phyloP scores from a whole-genome alignment of 768 basidiomycete genomes.

The Lentinula guzmanii region DNA sequence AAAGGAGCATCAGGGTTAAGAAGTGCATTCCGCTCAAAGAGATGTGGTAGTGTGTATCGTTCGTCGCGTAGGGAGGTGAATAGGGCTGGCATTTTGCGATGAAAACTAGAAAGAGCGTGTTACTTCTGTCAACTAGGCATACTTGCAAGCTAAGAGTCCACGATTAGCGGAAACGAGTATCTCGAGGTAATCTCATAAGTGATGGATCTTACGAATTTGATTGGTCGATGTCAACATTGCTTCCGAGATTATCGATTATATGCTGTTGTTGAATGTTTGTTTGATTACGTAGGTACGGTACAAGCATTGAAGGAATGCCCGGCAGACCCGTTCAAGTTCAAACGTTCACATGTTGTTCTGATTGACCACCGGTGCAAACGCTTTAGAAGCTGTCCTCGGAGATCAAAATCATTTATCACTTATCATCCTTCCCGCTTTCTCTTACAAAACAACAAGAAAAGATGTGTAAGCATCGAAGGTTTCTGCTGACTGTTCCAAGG shows the following conservation, averaged over 20 bases:
- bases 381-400: not conserved
- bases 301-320: too few species aligned
- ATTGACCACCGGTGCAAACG: not conserved
- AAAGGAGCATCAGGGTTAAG: not conserved
- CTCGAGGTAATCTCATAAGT: not conserved
- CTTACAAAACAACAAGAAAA: not conserved
- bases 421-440: not conserved
- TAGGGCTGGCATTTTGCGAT: not conserved
- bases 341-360: not conserved
- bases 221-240: not conserved
- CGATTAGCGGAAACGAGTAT: not conserved
- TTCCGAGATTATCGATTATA: not conserved
- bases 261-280: too few species aligned
- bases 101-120: not conserved
- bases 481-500: not conserved
- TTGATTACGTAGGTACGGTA: not conserved
- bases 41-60: not conserved
- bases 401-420: not conserved
- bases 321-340: not conserved
- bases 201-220: not conserved
- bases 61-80: not conserved
- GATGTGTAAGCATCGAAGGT: not conserved
- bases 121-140: not conserved
- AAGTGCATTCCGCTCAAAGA: not conserved
- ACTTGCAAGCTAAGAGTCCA: not conserved